Base-by-base conservation (phyloP, 2,329 filamentous ascomycete species). In the Apiospora sp. region DNA sequence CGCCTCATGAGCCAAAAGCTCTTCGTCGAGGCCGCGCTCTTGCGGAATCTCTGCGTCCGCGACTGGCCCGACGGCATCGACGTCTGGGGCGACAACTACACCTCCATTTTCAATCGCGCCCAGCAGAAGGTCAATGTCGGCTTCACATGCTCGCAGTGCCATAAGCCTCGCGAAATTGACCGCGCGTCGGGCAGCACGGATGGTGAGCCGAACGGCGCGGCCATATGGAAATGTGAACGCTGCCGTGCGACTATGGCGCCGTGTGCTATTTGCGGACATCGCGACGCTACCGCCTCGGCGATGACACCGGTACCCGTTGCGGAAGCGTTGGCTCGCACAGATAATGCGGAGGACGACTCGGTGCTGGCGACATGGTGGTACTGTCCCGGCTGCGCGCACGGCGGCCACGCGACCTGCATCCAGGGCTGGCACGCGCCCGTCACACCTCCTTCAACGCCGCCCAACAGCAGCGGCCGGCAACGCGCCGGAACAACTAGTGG, bases 331-430 rank as follows among this genome's bases (percentile, higher is more conserved):
- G 70, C 72, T 1, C 74, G 75, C 5, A 2, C 67, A 68, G 71
- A 51, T 16, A 72, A 37, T 7, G 68, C 48, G 22, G 68, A 58
- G 3, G 75, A 79, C 4, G 78, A 80, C 5, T 75, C 79, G 1
- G 77, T 82, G 5, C 75, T 87, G 41, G 81, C 83, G 0, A 86
- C 86, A 1, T 92, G 90, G 90, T 92, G 89, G 88, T 89, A 89
- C 76, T 92, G 90, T 72, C 87, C 88, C 0, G 88, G 87, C 16
- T 92, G 90, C 76, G 86, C 86, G 0, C 90, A 92, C 75, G 90
- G 90, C 41, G 90, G 90, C 0, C 90, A 92, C 78, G 85, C 87
- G 0, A 86, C 86, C 0, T 92, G 90, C 72, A 83, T 92, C 1
- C 85, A 87, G 71, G 84, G 84, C 2, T 92, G 90, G 90, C 90